These are phyloP conservation scores for Botrytis fragariae DNA, from an alignment of 2,329 filamentous ascomycete genomes.

Conservation along the genomic window DNA sequence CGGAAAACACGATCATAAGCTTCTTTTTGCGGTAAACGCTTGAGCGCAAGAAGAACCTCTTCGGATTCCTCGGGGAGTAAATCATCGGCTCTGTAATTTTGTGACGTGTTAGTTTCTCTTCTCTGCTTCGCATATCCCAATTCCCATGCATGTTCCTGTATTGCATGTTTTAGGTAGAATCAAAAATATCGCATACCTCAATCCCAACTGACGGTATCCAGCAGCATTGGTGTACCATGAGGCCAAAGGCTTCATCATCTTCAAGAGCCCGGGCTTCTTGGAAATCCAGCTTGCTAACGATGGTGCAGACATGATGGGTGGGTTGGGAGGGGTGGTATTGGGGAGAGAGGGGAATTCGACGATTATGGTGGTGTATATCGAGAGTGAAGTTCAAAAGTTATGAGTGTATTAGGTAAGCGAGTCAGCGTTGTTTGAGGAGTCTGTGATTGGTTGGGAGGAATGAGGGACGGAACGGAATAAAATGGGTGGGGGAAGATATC, in stretches of 20 bases:
- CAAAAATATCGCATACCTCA: slow-evolving; percentile 61
- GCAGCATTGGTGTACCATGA: slow-evolving; percentile 86
- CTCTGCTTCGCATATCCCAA: neutral
- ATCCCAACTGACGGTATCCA: slow-evolving; percentile 89
- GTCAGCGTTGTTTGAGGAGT: slow-evolving; percentile 5
- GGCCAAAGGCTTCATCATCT: slow-evolving; percentile 75
- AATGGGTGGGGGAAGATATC: slow-evolving; percentile 1
- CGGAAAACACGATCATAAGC: slow-evolving; percentile 97
- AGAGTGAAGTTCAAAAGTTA: slow-evolving; percentile 16
- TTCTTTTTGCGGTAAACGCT: slow-evolving; percentile 85
- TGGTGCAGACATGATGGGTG: slow-evolving; percentile 38
- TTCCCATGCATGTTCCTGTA: neutral
- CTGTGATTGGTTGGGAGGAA: neutral
- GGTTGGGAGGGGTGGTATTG: neutral
- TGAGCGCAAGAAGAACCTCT: slow-evolving; percentile 79
- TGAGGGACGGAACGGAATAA: slow-evolving; percentile 9
- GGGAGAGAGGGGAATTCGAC: neutral
- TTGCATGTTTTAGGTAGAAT: neutral
- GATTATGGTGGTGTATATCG: slow-evolving; percentile 22
- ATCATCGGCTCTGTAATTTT: slow-evolving; percentile 76
- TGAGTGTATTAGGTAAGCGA: slow-evolving; percentile 20
- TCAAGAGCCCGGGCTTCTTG: slow-evolving; percentile 82
- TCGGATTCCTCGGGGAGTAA: slow-evolving; percentile 92
- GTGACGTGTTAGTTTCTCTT: slow-evolving; percentile 25
- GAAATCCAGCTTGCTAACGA: slow-evolving; percentile 73